These are phyloP conservation scores for Uronychia setigera DNA, from an alignment of 73 alveolate species.

Conservation along the genomic window DNA sequence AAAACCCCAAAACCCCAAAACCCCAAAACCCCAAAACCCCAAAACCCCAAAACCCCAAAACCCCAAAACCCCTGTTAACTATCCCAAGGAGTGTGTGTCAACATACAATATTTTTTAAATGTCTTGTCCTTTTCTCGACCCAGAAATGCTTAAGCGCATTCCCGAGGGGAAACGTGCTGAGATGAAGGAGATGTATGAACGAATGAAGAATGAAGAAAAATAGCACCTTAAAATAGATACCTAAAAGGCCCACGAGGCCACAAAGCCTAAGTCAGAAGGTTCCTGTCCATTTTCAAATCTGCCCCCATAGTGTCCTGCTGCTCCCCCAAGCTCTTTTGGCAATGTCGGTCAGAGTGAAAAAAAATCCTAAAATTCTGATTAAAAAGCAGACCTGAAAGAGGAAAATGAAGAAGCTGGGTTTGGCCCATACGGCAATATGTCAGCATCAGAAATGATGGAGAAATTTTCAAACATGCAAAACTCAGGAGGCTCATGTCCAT, in stretches of 20 bases:
- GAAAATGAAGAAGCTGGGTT: background rate
- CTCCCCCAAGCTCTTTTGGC: slow-evolving; percentile 13
- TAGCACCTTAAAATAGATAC: slow-evolving; percentile 20
- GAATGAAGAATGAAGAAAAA: slow-evolving; percentile 23
- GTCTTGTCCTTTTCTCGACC: no score
- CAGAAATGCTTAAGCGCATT: no score
- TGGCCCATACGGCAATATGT: background rate
- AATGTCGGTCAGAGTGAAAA: background rate
- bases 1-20: no score
- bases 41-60: no score
- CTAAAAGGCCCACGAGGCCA: slow-evolving; percentile 14
- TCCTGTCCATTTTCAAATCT: slow-evolving; percentile 8
- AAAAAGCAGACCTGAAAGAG: background rate
- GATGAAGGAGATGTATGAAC: no score
- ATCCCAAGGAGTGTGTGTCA: no score
- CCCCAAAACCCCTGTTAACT: no score
- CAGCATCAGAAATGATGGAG: slow-evolving; percentile 10
- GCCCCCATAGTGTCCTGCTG: slow-evolving; percentile 1
- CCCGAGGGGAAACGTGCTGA: no score
- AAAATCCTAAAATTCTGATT: background rate
- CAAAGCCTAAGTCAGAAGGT: slow-evolving; percentile 16
- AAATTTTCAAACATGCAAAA: slow-evolving; percentile 26
- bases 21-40: no score
- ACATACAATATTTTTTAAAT: no score
- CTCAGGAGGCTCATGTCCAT: slow-evolving; percentile 45